Evolutionary conservation across 371 early-diverging fungal species (phyloP), one percentile per base, ranked within the genome.

Genomic region (Mortierella sp.): DNA sequence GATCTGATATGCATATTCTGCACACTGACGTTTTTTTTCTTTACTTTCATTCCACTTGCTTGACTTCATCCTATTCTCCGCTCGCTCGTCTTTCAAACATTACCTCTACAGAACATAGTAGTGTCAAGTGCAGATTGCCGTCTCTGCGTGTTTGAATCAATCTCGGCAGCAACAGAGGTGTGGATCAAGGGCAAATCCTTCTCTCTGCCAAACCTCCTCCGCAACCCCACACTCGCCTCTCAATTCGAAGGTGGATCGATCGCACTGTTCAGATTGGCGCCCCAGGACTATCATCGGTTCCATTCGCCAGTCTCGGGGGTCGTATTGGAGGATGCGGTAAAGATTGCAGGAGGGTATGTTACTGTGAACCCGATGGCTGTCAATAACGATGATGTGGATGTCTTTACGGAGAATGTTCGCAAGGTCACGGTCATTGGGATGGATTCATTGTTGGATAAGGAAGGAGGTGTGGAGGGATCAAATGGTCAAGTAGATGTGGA

Each of bases 271-370:
- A 88, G 95, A 34, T 83, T 96, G 31, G 94, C 95, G 1, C 94
- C 95, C 24, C 94, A 94, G 76, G 94, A 96, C 68, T 95, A 95
- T 66, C 96, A 95, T 69, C 90, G 95, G 10, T 93, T 91, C 81
- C 95, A 95, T 77, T 76, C 86, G 26, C 95, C 95, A 31, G 88
- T 92, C 2, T 88, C 89, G 24, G 94, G 94, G 0, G 80, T 75
- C 1, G 70, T 94, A 39, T 72, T 48, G 26, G 34, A 48, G 26
- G 76, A 73, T 1, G 65, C 72, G 34, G 26, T 40, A 52, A 67
- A 64, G 53, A 66, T 85, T 22, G 63, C 24, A 2, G 79, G 77
- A 2, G 73, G 76, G 0, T 80, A 81, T 31, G 64, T 47, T 31
- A 71, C 75, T 65, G 90, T 88, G 39, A 89, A 90, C 48, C 90